Percentiles rank a stretch among this genome's conserved stretches.
Conservation (phyloP, 257 asterid genomes). For the Sherardia arvensis region DNA sequence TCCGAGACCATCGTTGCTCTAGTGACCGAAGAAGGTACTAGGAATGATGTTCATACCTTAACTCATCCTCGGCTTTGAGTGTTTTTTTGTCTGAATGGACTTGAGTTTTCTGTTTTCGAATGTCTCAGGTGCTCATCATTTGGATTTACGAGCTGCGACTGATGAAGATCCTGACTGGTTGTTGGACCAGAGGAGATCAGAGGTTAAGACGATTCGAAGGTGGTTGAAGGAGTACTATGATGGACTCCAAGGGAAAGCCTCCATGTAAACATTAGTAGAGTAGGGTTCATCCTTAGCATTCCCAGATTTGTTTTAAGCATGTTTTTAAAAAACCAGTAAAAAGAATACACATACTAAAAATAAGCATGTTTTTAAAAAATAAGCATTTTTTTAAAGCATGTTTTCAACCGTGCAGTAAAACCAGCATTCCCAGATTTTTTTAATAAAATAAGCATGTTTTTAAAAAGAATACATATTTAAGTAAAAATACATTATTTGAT, state of each 20-base stretch:
- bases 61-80: background rate
- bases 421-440: no score
- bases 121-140: slow-evolving; percentile 78
- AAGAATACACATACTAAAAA: no score
- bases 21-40: slow-evolving; percentile 64
- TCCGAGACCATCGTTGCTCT: slow-evolving; percentile 77
- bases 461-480: no score
- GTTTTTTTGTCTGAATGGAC: background rate
- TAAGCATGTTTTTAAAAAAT: no score
- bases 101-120: background rate
- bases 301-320: no score
- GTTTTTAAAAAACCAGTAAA: no score
- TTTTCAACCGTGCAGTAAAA: no score
- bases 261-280: slow-evolving; percentile 12
- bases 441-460: no score
- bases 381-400: no score
- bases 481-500: no score
- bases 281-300: no score
- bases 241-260: slow-evolving; percentile 22
- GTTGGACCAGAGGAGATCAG: slow-evolving; percentile 61
- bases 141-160: slow-evolving; percentile 74
- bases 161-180: slow-evolving; percentile 80
- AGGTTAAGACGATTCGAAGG: slow-evolving; percentile 43
- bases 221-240: slow-evolving; percentile 57
- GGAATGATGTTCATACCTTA: background rate